Evolutionary conservation across 2,329 filamentous ascomycete species (phyloP).

Genomic region (Scytalidium sp.): DNA sequence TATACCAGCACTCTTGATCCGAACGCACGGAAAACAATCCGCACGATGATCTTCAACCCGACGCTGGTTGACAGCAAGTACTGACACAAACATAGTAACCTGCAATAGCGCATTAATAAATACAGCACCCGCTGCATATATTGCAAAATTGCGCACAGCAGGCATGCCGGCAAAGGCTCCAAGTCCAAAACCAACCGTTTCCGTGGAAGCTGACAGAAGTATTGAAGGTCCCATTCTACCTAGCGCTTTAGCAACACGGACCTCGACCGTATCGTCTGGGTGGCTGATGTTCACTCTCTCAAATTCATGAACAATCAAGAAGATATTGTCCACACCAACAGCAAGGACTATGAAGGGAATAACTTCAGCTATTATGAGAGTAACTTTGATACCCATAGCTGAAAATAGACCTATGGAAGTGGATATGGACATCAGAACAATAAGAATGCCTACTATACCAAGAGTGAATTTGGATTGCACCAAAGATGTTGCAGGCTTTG

Average conservation of each 20-base stretch:
- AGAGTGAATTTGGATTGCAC: slow-evolving; percentile 97
- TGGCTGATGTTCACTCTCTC: slow-evolving; percentile 91
- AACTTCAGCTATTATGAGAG: slow-evolving; percentile 95
- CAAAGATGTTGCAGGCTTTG: slow-evolving; percentile 78
- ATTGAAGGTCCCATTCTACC: slow-evolving; percentile 97
- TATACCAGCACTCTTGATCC: slow-evolving; percentile 69
- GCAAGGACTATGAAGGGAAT: slow-evolving; percentile 97
- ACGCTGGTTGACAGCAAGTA: slow-evolving; percentile 86
- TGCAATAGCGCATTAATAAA: slow-evolving; percentile 97
- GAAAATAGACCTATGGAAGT: slow-evolving; percentile 95
- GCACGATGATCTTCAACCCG: slow-evolving; percentile 85
- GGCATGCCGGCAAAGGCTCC: slow-evolving; percentile 97
- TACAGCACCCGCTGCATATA: slow-evolving; percentile 93
- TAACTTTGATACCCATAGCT: slow-evolving; percentile 87
- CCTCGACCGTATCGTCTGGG: slow-evolving; percentile 82
- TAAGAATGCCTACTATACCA: slow-evolving; percentile 90
- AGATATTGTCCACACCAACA: slow-evolving; percentile 98
- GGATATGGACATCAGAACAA: slow-evolving; percentile 95
- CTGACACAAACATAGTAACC: slow-evolving; percentile 94
- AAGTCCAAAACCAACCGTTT: slow-evolving; percentile 89
- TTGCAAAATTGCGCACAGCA: slow-evolving; percentile 93
- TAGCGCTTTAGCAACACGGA: slow-evolving; percentile 82
- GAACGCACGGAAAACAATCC: slow-evolving; percentile 89
- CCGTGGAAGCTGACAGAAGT: slow-evolving; percentile 88
- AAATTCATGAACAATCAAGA: slow-evolving; percentile 97